phyloP scores from a whole-genome alignment of 495 filamentous ascomycete species.

The Thermochaetoides thermophila region DNA sequence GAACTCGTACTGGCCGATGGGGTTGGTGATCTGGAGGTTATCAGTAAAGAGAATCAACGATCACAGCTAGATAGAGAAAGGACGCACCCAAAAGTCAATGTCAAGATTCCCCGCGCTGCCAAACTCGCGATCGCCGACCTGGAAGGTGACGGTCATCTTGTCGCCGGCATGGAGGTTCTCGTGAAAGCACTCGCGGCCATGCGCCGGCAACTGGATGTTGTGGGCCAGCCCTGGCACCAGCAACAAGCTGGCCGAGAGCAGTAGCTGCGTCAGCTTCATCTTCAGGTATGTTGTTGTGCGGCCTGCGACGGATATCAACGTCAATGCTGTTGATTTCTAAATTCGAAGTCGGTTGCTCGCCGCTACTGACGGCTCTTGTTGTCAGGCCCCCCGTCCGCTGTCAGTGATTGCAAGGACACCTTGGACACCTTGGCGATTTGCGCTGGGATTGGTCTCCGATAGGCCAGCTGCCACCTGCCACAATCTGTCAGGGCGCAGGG shows the following conservation, averaged over 20 bases:
- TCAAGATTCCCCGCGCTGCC: constrained; percentile 89
- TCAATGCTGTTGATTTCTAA: too few species aligned
- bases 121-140: constrained; percentile 94
- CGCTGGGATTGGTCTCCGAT: too few species aligned
- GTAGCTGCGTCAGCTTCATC: too few species aligned
- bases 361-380: constrained; percentile 1
- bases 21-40: constrained; percentile 90
- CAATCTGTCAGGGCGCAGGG: too few species aligned
- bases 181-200: constrained; percentile 94
- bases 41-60: too few species aligned
- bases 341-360: constrained; percentile 5
- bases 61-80: neutral
- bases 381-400: too few species aligned
- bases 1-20: constrained; percentile 53
- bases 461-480: too few species aligned
- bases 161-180: constrained; percentile 85
- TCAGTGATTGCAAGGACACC: constrained; percentile 16
- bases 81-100: constrained; percentile 83
- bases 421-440: constrained; percentile 15
- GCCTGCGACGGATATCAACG: too few species aligned
- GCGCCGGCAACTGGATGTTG: constrained; percentile 86
- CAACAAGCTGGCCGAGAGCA: constrained; percentile 49
- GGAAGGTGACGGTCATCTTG: constrained; percentile 96
- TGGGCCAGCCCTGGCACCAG: constrained; percentile 55
- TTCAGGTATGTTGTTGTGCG: too few species aligned